These are phyloP conservation scores for Fusarium nanum DNA, from an alignment of 2,329 filamentous ascomycete genomes.

Conservation along the genomic window DNA sequence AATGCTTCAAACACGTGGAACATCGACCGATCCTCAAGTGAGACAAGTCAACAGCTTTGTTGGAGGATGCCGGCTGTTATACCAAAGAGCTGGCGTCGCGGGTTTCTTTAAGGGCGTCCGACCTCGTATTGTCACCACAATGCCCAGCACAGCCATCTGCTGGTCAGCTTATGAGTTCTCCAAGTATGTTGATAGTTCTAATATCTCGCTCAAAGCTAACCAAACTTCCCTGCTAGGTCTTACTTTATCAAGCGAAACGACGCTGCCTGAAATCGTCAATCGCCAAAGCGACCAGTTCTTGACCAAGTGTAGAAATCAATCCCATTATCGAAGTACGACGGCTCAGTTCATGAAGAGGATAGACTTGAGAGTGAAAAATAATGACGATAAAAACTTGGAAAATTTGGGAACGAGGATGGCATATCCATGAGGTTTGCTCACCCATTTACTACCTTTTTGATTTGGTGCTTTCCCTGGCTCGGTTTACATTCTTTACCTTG, in stretches of 20 bases:
- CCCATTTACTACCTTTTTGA: conserved; percentile 24
- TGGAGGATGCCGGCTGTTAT: conserved; percentile 83
- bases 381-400: conserved; percentile 1
- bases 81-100: conserved; percentile 81
- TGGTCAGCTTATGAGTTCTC: conserved; percentile 84
- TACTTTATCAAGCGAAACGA: conserved; percentile 70
- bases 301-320: conserved; percentile 19
- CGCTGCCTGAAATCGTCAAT: conserved; percentile 46
- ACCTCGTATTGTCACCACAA: conserved; percentile 92
- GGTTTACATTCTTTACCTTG: conserved; percentile 7
- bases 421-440: conserved; percentile 28
- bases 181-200: conserved; percentile 63
- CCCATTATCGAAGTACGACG: conserved; percentile 13
- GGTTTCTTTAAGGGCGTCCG: conserved; percentile 96
- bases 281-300: conserved; percentile 5
- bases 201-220: conserved; percentile 6
- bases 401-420: conserved; percentile 14
- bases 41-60: conserved; percentile 85
- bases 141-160: conserved; percentile 99
- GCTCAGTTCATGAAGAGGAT: conserved; percentile 9
- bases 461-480: conserved; percentile 24
- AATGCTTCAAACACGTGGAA: conserved; percentile 91
- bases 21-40: conserved; percentile 82
- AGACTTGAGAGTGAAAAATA: conserved; percentile 17
- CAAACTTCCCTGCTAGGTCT: conserved; percentile 55